Evolutionary conservation across 164 flowering plant species (phyloP).

Genomic region (Liriodendron chinense): DNA sequence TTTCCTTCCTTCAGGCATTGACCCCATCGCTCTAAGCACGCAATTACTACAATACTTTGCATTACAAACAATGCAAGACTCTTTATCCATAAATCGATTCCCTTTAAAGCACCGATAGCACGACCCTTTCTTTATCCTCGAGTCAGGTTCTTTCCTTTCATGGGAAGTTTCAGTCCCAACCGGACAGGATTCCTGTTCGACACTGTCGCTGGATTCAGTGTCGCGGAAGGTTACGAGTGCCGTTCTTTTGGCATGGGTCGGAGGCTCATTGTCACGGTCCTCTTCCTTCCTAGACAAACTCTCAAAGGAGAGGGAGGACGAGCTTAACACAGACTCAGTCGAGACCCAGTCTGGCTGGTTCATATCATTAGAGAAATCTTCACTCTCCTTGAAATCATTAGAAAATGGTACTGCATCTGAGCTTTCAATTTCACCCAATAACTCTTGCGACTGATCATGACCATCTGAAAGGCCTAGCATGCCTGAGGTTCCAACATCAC

Average conservation of each 20-base stretch:
- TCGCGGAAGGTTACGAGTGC: slow-evolving; percentile 51
- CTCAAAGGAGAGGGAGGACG: slow-evolving; percentile 39
- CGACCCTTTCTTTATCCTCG: slow-evolving; percentile 53
- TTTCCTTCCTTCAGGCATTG: slow-evolving; percentile 99
- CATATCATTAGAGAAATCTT: slow-evolving; percentile 21
- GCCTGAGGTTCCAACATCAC: slow-evolving; percentile 22
- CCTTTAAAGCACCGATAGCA: slow-evolving; percentile 89
- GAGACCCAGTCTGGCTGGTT: slow-evolving; percentile 33
- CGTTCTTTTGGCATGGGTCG: slow-evolving; percentile 33
- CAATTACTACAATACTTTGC: slow-evolving; percentile 90
- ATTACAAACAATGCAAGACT: slow-evolving; percentile 90
- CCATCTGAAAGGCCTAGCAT: slow-evolving; percentile 21
- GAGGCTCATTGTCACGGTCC: slow-evolving; percentile 20
- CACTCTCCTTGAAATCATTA: slow-evolving; percentile 22
- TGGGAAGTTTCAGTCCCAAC: slow-evolving; percentile 24
- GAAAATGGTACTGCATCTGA: slow-evolving; percentile 31
- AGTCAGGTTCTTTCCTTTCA: slow-evolving; percentile 28
- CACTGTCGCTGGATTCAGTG: slow-evolving; percentile 23
- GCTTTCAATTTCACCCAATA: slow-evolving; percentile 27
- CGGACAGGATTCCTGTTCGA: slow-evolving; percentile 19
- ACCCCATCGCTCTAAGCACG: slow-evolving; percentile 97
- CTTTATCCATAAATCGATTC: slow-evolving; percentile 84
- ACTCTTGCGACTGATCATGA: slow-evolving; percentile 8
- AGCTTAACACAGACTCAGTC: slow-evolving; percentile 26
- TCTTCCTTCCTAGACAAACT: slow-evolving; percentile 37